Evolutionary conservation across 192 early-diverging fungal species (phyloP), one percentile per base, ranked within the genome.

Genomic region (Martensiomyces pterosporus): DNA sequence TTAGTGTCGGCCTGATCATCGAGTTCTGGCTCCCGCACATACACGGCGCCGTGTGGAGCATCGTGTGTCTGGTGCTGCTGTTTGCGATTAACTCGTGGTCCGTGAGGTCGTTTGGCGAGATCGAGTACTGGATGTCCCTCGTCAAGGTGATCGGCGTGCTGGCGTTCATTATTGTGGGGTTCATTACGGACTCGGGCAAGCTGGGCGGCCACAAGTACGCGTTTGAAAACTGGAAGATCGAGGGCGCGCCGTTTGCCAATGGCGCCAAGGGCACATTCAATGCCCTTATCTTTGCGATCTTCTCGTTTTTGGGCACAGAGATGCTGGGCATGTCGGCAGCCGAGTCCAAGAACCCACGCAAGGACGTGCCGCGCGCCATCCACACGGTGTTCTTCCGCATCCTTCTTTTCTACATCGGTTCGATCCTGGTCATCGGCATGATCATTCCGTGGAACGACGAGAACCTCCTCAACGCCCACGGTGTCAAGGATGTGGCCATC

Each of bases 321-420:
- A 50, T 91, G 25, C 78, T 91, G 43, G 88, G 86, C 45, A 79
- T 91, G 39, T 82, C 88, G n/a, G 85, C 86, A 39, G 88, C 84
- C 62, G 88, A 91, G 63, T 79, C 82, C 26, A 66, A 79, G 23
- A 91, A 91, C 67, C 88, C 88, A 9, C 53, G 55, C 39, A 81
- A 82, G 50, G 71, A 78, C 54, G 49, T 83, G 5, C 81, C 81
- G 39, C 55, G 59, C 22, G 81, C 81, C 3, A 83, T 83, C 43
- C 62, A 67, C 22, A 69, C 79, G 24, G 70, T 69, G 7, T 91
- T 91, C 48, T 87, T 80, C 81, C 76, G 88, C 35, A 86, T 90
- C 41, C 48, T 81, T 13, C 52, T 85, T 19, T 83, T 85, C 60
- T 90, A 87, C 43, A 49, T 90, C 43, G 47, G 76, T 23, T 60